A percentile compares a stretch with the other conserved stretches of the same genome.
Evolutionary conservation across 2,329 filamentous ascomycete genomes (phyloP).

Genomic region (Aspergillus persii): DNA sequence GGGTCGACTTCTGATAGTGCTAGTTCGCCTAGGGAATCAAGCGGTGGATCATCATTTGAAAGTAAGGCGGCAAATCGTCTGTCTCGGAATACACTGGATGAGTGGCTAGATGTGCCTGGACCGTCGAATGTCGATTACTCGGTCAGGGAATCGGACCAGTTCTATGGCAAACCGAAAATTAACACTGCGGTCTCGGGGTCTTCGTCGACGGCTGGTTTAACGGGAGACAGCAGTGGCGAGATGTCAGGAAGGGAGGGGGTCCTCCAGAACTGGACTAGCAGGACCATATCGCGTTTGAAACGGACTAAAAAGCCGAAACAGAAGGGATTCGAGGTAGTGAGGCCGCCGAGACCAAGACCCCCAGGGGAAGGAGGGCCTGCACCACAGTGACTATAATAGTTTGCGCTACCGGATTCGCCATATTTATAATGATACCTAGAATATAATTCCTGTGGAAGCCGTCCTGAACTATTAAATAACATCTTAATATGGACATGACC

Average conservation of each 20-base stretch:
- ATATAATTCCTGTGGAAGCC: too few species aligned
- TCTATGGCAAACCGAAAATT: not conserved
- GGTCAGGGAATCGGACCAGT: not conserved
- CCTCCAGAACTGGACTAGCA: not conserved
- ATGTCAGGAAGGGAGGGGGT: not conserved
- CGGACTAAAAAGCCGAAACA: not conserved
- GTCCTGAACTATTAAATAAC: too few species aligned
- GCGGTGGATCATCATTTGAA: not conserved
- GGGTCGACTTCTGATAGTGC: not conserved
- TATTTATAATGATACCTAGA: too few species aligned
- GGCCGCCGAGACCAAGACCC: not conserved
- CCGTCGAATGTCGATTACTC: not conserved
- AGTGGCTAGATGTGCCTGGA: not conserved
- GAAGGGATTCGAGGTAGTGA: conserved; percentile 3
- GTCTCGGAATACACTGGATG: not conserved
- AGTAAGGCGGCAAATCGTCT: not conserved
- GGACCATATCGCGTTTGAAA: not conserved
- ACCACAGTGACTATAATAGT: too few species aligned
- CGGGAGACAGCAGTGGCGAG: too few species aligned
- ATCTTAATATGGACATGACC: too few species aligned
- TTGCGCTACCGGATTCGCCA: too few species aligned
- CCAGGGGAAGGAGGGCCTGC: too few species aligned
- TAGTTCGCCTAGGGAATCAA: not conserved
- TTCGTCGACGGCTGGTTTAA: not conserved
- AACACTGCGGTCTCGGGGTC: not conserved